Base-by-base conservation (phyloP, 768 basidiomycete species). In the Agaricus bisporus region DNA sequence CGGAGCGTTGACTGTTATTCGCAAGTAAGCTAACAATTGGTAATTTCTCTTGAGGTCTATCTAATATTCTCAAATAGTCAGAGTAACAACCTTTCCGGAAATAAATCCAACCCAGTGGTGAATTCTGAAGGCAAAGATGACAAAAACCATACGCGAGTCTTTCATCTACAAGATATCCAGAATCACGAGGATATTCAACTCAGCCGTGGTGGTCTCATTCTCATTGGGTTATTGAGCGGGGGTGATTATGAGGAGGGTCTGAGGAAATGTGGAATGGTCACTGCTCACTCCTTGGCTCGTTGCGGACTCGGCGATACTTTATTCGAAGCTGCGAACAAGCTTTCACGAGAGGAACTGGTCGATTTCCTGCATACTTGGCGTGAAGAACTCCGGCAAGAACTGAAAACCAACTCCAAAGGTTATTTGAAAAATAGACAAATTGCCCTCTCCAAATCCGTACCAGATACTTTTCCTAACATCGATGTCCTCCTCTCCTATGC, bases 161-260 rank as follows among this genome's bases (percentile, higher is more conserved):
- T 74, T 59, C 68, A 66, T 17, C 55, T 73, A 12, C 51, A 66
- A 26, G 70, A 74, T 51, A 75, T 80, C n/a, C 66, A 59, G 20
- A 56, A 60, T 0, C 70, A 78, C 59, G 70, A 72, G 0, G 69
- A 74, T 35, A 62, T 77, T 28, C 64, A 59, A 11, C 72, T 74
- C 61, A 86, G 80, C 17, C 82, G 87, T 29, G 86, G 82, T 26
- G 91, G 91, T 2, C 73, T 91, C 60, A 85, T 94, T 48, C 80
- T 95, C 22, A 86, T 94, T 41, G 92, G 85, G 2, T 74, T 95
- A 1, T 74, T 94, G 61, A 83, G 83, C n/a, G 94, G 94, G 0
- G 94, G 94, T 0, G 94, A 98, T 66, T 98, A 97, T 60, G 80
- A 81, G 46, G 86, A 75, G 12, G 88, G 88, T 15, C 68, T 91